These are phyloP conservation scores for Penicillium janthinellum DNA, from an alignment of 2,329 filamentous ascomycete genomes.

Conservation along the genomic window DNA sequence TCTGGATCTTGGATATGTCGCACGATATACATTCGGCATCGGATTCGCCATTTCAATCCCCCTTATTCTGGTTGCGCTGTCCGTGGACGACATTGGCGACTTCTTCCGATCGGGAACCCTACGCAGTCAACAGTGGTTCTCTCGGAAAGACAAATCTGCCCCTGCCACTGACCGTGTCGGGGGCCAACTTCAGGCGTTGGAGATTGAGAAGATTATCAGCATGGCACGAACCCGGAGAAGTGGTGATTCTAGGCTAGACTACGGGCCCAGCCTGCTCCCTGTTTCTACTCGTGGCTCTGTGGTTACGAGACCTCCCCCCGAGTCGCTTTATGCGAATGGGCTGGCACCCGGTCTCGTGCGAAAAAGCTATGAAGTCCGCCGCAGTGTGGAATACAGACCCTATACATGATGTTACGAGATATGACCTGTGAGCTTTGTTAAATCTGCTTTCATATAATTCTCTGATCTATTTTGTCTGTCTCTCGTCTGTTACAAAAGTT, in stretches of 20 bases:
- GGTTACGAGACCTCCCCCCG: constrained; percentile 9
- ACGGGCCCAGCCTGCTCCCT: constrained; percentile 30
- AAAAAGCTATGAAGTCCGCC: constrained; percentile 22
- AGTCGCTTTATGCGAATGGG: constrained; percentile 12
- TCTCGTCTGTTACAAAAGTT: constrained; percentile 8
- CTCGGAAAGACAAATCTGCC: constrained; percentile 9
- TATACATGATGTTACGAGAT: constrained; percentile 19
- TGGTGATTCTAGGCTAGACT: constrained; percentile 24
- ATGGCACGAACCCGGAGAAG: constrained; percentile 27
- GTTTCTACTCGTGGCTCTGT: constrained; percentile 29
- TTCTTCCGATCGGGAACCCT: constrained; percentile 26
- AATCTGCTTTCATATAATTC: neutral
- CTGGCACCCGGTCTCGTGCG: constrained; percentile 12
- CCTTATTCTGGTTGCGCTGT: constrained; percentile 50
- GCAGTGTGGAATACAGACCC: constrained; percentile 20
- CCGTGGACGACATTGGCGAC: constrained; percentile 46
- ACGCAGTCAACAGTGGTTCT: constrained; percentile 30
- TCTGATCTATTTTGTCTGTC: neutral
- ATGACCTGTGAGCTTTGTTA: constrained; percentile 7
- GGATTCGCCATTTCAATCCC: constrained; percentile 57
- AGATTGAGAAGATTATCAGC: constrained; percentile 33
- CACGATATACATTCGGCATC: constrained; percentile 59
- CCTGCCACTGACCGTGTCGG: constrained; percentile 4
- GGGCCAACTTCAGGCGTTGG: constrained; percentile 18
- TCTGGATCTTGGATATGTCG: constrained; percentile 54